Evolutionary conservation across 2,329 filamentous ascomycete species (phyloP).

Genomic region (Botrytis pseudocinerea): DNA sequence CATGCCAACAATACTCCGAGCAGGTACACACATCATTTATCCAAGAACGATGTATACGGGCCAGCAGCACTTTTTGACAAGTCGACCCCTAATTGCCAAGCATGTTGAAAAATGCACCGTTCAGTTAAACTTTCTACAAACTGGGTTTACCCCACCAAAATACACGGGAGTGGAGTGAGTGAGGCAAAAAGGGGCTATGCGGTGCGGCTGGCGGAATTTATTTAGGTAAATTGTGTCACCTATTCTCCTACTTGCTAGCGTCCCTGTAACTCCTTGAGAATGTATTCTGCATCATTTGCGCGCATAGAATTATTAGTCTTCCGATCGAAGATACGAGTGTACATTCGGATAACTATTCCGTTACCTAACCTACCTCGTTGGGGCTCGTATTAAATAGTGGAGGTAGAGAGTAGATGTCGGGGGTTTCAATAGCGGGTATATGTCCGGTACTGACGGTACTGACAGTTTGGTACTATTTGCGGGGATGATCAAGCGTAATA

Average conservation of each 20-base stretch:
- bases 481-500: not conserved
- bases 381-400: not conserved
- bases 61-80: not conserved
- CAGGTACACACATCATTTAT: not conserved
- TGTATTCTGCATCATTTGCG: not conserved
- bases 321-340: not conserved
- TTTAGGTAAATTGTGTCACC: slow-evolving; percentile 1
- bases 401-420: too few relatives aligned
- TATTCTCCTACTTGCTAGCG: not conserved
- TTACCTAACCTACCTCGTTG: not conserved
- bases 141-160: not conserved
- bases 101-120: not conserved
- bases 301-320: not conserved
- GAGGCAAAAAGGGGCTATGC: slow-evolving; percentile 15
- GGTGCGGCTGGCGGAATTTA: not conserved
- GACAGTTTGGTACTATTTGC: not conserved
- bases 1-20: not conserved
- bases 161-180: not conserved
- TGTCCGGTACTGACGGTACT: not conserved
- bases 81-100: not conserved
- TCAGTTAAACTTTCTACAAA: not conserved
- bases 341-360: not conserved
- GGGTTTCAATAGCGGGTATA: not conserved
- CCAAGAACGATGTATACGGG: not conserved
- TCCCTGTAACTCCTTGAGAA: not conserved